Evolutionary conservation across 2,329 filamentous ascomycete genomes (phyloP).

Genomic region (Endoconidiophora laricicola): DNA sequence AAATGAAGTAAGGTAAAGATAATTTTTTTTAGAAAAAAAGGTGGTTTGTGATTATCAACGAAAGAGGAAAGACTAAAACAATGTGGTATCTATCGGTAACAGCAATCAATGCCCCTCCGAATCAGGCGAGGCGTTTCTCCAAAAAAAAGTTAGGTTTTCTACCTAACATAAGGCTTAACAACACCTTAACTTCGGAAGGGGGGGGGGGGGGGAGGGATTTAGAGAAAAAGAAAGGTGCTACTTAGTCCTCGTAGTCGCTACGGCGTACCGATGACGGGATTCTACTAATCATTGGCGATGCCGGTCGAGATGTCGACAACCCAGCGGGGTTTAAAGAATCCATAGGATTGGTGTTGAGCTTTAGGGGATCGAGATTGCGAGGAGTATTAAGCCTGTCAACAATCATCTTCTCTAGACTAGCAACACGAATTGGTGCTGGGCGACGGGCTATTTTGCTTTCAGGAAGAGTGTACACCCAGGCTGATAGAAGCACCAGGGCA

Average conservation of each 20-base stretch:
- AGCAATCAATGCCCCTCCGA: too few species aligned
- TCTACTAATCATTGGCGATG: conserved; percentile 12
- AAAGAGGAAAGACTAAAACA: too few species aligned
- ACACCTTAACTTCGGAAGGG: too few species aligned
- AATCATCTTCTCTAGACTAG: conserved; percentile 59
- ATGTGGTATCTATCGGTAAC: too few species aligned
- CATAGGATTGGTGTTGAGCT: conserved; percentile 11
- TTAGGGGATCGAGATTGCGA: conserved; percentile 6
- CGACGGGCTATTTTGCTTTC: conserved; percentile 37
- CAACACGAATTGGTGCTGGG: conserved; percentile 51
- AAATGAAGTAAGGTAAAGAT: too few species aligned
- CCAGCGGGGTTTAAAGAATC: conserved; percentile 4
- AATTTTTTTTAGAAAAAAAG: too few species aligned
- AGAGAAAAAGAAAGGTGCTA: too few species aligned
- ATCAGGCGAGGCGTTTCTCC: too few species aligned
- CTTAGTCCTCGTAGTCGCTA: conserved; percentile 8
- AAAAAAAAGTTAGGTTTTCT: too few species aligned
- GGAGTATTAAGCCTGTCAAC: conserved; percentile 33
- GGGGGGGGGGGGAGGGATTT: too few species aligned
- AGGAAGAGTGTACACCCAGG: conserved; percentile 64
- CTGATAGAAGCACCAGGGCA: conserved; percentile 59
- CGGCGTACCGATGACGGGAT: conserved; percentile 8
- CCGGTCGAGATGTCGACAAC: conserved; percentile 10
- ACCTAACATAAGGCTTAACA: too few species aligned
- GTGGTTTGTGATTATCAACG: too few species aligned